These are phyloP conservation scores for Salvia hispanica DNA, from an alignment of 257 asterid genomes.

Conservation along the genomic window DNA sequence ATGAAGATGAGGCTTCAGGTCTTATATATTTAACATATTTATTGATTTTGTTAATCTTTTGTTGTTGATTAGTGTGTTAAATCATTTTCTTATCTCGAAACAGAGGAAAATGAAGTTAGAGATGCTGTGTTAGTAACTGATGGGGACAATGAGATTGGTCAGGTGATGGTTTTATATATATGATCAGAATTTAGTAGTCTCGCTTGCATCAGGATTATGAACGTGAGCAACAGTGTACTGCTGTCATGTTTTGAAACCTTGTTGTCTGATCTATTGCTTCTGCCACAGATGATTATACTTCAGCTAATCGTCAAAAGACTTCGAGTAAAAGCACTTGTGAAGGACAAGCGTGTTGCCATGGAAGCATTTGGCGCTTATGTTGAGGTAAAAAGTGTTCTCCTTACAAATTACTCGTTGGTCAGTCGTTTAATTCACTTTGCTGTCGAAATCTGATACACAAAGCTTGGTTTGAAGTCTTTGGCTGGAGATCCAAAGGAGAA, in stretches of 20 bases:
- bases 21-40: neutral
- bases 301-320: constrained; percentile 73
- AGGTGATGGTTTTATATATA: constrained; percentile 50
- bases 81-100: constrained; percentile 25
- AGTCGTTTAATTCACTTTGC: neutral
- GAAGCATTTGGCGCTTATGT: constrained; percentile 98
- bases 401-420: constrained; percentile 9
- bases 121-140: constrained; percentile 90
- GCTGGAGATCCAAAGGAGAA: constrained; percentile 65
- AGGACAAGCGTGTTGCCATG: constrained; percentile 81
- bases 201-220: neutral
- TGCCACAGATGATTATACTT: constrained; percentile 75
- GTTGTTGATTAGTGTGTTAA: neutral
- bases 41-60: neutral
- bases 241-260: constrained; percentile 13
- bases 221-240: neutral
- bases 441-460: constrained; percentile 21
- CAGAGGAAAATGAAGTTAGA: constrained; percentile 73
- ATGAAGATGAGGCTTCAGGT: constrained; percentile 69
- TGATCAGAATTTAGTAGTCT: neutral
- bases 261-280: constrained; percentile 4
- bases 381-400: constrained; percentile 56
- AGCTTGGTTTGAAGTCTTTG: constrained; percentile 55
- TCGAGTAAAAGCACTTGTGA: constrained; percentile 83
- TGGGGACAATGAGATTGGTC: constrained; percentile 96